A percentile compares a stretch with the other conserved stretches of the same genome.
Conservation (phyloP, 129 eudicot genomes). For the Pittosporum tobira region DNA sequence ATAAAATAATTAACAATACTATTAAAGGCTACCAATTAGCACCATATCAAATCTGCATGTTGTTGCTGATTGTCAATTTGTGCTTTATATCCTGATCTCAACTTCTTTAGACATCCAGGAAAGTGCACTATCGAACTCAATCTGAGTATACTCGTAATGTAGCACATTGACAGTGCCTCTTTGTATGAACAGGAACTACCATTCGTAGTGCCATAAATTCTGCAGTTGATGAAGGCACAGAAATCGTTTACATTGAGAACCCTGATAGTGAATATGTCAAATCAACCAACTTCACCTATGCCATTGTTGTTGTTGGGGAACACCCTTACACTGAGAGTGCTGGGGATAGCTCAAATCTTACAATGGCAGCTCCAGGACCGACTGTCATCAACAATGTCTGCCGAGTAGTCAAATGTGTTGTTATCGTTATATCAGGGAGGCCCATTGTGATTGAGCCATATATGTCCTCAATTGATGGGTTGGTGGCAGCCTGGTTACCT, state of each 20-base stretch:
- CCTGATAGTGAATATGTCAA: slow-evolving; percentile 32
- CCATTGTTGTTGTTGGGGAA: slow-evolving; percentile 60
- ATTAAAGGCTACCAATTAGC: no score
- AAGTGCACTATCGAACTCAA: no score
- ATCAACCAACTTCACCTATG: slow-evolving; percentile 41
- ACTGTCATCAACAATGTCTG: slow-evolving; percentile 43
- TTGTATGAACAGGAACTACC: slow-evolving; percentile 50
- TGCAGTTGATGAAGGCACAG: slow-evolving; percentile 34
- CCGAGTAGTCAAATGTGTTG: slow-evolving; percentile 45
- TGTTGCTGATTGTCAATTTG: no score
- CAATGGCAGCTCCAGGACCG: slow-evolving; percentile 56
- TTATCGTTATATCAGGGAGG: slow-evolving; percentile 48
- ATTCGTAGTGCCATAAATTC: slow-evolving; percentile 43
- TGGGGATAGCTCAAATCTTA: slow-evolving; percentile 55
- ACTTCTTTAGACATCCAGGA: no score
- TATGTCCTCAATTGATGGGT: slow-evolving; percentile 38
- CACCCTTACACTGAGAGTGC: slow-evolving; percentile 56
- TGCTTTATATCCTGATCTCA: no score
- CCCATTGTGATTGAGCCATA: slow-evolving; percentile 62
- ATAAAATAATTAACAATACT: no score
- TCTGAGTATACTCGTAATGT: no score
- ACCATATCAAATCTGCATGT: no score
- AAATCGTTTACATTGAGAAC: slow-evolving; percentile 39
- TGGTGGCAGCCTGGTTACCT: slow-evolving; percentile 80
- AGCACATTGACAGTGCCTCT: slow-evolving; percentile 5